Conservation (phyloP, 805 yeast species). For the Babjeviella inositovora region DNA sequence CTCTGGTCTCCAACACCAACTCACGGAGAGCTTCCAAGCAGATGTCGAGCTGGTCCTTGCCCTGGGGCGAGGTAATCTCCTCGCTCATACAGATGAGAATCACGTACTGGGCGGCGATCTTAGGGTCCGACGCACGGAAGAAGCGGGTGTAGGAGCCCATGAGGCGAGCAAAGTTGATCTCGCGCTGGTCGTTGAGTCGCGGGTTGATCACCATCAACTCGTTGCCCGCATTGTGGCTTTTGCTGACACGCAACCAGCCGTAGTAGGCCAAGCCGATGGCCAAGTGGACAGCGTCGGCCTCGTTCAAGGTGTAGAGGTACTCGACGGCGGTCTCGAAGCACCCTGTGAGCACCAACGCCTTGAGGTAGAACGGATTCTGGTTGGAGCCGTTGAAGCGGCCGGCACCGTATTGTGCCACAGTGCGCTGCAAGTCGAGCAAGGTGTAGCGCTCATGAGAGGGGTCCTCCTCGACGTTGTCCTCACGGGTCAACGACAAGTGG, state of each 20-base stretch:
- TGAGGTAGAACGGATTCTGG: slow-evolving; percentile 58
- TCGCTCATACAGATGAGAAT: slow-evolving; percentile 47
- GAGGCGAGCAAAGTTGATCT: slow-evolving; percentile 39
- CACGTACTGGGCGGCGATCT: slow-evolving; percentile 83
- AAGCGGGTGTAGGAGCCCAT: slow-evolving; percentile 70
- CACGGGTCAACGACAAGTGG: slow-evolving; percentile 65
- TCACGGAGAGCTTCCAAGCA: slow-evolving; percentile 75
- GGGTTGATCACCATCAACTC: background rate
- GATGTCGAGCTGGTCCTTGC: slow-evolving; percentile 28
- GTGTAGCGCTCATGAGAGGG: slow-evolving; percentile 59
- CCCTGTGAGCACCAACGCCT: slow-evolving; percentile 60
- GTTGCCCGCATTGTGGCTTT: slow-evolving; percentile 1
- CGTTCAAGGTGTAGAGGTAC: slow-evolving; percentile 43
- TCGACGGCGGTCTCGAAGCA: slow-evolving; percentile 69
- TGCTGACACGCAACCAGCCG: slow-evolving; percentile 42
- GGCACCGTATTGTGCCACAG: slow-evolving; percentile 57
- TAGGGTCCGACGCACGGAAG: slow-evolving; percentile 76
- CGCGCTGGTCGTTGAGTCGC: slow-evolving; percentile 5
- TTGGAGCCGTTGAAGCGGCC: slow-evolving; percentile 50
- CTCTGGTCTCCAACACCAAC: slow-evolving; percentile 73
- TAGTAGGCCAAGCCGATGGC: slow-evolving; percentile 69
- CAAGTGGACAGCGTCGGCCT: slow-evolving; percentile 79
- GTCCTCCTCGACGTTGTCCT: slow-evolving; percentile 23
- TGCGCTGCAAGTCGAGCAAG: slow-evolving; percentile 57
- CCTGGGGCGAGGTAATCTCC: slow-evolving; percentile 8